phyloP scores from a whole-genome alignment of 495 filamentous ascomycete species.

The Talaromyces borbonicus region DNA sequence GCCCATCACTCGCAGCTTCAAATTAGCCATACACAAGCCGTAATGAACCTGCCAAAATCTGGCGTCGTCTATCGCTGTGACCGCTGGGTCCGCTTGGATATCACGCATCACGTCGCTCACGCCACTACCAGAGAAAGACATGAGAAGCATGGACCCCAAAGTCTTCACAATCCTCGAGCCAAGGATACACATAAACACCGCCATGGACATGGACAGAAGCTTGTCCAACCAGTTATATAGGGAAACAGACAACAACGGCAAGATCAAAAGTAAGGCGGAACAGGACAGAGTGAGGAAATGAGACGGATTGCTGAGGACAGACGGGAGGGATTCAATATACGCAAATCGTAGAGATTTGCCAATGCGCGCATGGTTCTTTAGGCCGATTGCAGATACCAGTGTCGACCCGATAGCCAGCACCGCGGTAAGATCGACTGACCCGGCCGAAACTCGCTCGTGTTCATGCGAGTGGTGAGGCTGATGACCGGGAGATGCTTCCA shows the following conservation, averaged over 20 bases:
- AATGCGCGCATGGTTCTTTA: conserved; percentile 91
- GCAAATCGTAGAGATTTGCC: conserved; percentile 72
- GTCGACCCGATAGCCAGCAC: conserved; percentile 83
- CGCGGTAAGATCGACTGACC: conserved; percentile 71
- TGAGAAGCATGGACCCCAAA: conserved; percentile 86
- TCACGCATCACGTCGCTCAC: conserved; percentile 72
- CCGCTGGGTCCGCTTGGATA: conserved; percentile 67
- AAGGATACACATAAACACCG: conserved; percentile 75
- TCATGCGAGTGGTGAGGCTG: conserved; percentile 61
- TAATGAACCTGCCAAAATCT: conserved; percentile 99
- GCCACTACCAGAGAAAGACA: conserved; percentile 65
- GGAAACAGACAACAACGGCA: conserved; percentile 70
- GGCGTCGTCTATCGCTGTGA: conserved; percentile 74
- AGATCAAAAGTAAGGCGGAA: conserved; percentile 66
- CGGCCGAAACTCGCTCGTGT: conserved; percentile 59
- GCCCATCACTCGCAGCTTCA: conserved; percentile 64
- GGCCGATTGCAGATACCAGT: conserved; percentile 71
- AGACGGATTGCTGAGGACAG: conserved; percentile 78
- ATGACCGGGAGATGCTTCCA: conserved; percentile 51
- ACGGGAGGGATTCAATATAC: conserved; percentile 72
- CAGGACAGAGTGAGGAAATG: conserved; percentile 88
- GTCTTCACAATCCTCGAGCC: conserved; percentile 73
- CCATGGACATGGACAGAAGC: conserved; percentile 66
- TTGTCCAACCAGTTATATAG: conserved; percentile 75
- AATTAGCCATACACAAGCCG: conserved; percentile 86